Evolutionary conservation across 2,329 filamentous ascomycete species (phyloP), one percentile per base, ranked within the genome.

Genomic region (Nigrospora osmanthi): DNA sequence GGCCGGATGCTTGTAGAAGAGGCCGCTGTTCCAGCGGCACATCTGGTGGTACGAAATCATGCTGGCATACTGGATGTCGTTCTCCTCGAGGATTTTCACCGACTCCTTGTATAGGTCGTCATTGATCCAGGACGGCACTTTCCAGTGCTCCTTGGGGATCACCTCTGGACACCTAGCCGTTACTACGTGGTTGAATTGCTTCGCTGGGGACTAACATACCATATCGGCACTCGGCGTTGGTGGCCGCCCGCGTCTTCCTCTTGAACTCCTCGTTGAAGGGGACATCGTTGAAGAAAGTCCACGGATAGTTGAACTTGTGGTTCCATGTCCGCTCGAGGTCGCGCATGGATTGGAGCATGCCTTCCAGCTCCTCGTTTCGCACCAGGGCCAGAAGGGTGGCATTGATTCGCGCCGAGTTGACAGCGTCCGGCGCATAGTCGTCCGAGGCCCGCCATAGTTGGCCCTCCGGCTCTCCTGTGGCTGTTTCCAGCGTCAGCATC

Each of bases 281-380:
- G 43, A 87, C 83, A 60, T 98, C 91, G 68, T 98, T 98, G 76
- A 98, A 94, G 65, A 98, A 98, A 10, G 89, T 96, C 89, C 93
- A 98, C 0, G 93, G 93, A 62, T 98, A 98, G 72, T 98, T 98
- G 79, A 97, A 98, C 62, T 98, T 98, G 73, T 81, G 75, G 60
- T 98, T 98, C 89, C 90, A 98, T 1, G 91, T 97, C 53, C 85
- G 73, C 69, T 98, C 93, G 48, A 98, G 75, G 60, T 98, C 91
- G 45, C 69, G 68, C 88, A 98, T 98, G 23, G 89, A 89, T 60
- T 84, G 79, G 23, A 97, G 72, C 73, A 98, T 86, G 39, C 85
- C 87, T 17, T 81, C 69, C 28, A 96, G 70, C 71, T 98, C 93
- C 61, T 87, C 82, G 60, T 98, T 98, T 49, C 93, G 84, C 45